Evolutionary conservation across 2,329 filamentous ascomycete species (phyloP), one percentile per base, ranked within the genome.

Genomic region (Didymella lethalis): DNA sequence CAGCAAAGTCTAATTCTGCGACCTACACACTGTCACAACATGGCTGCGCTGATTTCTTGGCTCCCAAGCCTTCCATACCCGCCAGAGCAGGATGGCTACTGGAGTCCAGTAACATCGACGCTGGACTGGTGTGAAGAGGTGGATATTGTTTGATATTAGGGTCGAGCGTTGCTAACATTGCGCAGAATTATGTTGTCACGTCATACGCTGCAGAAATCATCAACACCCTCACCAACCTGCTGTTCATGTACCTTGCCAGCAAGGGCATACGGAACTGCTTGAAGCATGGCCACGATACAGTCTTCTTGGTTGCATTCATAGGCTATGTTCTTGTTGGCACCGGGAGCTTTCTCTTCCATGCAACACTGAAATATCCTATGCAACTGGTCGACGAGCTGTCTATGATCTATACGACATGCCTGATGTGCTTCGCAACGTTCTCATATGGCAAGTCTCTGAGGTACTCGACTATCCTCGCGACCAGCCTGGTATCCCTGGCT

Each of bases 61-160:
- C 70, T 82, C 1, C 80, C 79, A 38, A 80, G 79, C 12, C 70
- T 82, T 60, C 75, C 80, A 1, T 84, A 84, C 63, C 80, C 80
- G 59, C 83, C 84, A 12, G 75, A 83, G 26, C 71, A 81, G 54
- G 79, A 82, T 36, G 88, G 88, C 20, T 87, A 85, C 73, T 92
- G 89, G 89, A 85, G 83, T 6, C 86, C 88, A 23, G 86, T 90
- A 55, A 92, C 89, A 1, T 88, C 87, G 8, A 92, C 89, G 0
- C 71, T 92, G 44, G 91, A 93, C 74, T 93, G 90, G 85, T 93
- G 90, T 72, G 90, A 93, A 82, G 90, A 92, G 83, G 88, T 88
- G 75, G 62, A 75, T 56, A 25, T 2, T 5, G 16, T n/a, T 31
- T 23, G 38, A 34, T 32, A 20, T 47, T 3, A 28, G 12, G 5